A percentile compares a stretch with the other conserved stretches of the same genome.
Evolutionary conservation across 768 basidiomycete genomes (phyloP).

Genomic region (Sporobolomyces pararoseus): DNA sequence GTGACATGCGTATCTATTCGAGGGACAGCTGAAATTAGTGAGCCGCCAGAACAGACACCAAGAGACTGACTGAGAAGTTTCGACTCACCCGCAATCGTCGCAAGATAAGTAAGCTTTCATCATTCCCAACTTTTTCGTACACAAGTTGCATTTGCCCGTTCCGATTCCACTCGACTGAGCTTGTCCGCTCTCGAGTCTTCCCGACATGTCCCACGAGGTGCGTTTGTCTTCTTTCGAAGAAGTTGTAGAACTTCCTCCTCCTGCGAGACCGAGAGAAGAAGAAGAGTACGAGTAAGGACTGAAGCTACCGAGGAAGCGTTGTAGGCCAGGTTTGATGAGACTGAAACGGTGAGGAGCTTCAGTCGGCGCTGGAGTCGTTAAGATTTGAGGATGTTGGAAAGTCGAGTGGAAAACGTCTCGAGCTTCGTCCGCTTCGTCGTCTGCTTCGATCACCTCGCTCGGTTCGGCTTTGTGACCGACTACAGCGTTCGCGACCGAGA

Average conservation of each 20-base stretch:
- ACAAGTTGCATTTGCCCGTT: slow-evolving; percentile 63
- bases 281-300: slow-evolving; percentile 9
- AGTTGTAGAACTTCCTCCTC: not conserved
- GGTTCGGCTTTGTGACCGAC: slow-evolving; percentile 55
- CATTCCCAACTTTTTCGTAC: slow-evolving; percentile 70
- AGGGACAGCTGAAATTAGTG: not conserved
- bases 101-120: slow-evolving; percentile 79
- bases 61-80: slow-evolving; percentile 43
- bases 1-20: slow-evolving; percentile 20
- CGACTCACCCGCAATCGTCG: slow-evolving; percentile 80
- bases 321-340: slow-evolving; percentile 69
- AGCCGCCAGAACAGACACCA: not conserved
- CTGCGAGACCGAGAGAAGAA: slow-evolving; percentile 9
- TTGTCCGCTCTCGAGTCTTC: not conserved
- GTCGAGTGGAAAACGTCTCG: slow-evolving; percentile 19
- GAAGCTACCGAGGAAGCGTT: slow-evolving; percentile 33
- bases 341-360: slow-evolving; percentile 67
- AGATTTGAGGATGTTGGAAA: slow-evolving; percentile 44
- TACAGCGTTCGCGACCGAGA: slow-evolving; percentile 34
- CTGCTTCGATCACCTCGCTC: slow-evolving; percentile 46
- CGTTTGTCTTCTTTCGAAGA: slow-evolving; percentile 11
- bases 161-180: not conserved
- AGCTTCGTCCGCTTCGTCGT: slow-evolving; percentile 19
- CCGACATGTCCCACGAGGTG: not conserved
- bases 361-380: not conserved